Conservation (phyloP, 2,329 filamentous ascomycete species). For the Capronia epimyces region DNA sequence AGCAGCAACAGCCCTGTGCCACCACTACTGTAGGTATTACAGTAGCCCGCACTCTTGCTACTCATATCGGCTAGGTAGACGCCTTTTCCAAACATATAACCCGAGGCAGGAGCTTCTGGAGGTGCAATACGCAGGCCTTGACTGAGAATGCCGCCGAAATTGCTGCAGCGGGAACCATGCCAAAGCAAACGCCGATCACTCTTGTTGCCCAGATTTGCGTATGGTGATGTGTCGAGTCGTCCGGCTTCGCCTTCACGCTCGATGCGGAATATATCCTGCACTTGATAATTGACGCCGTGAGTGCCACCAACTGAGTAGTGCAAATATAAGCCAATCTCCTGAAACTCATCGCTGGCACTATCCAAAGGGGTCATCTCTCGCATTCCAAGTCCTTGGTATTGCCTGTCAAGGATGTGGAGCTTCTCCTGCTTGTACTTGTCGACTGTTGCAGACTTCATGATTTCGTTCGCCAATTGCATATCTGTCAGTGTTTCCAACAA, state of each 20-base stretch:
- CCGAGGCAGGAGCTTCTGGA: slow-evolving; percentile 64
- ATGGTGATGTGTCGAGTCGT: slow-evolving; percentile 58
- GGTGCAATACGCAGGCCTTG: slow-evolving; percentile 88
- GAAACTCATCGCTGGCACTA: slow-evolving; percentile 56
- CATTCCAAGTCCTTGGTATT: slow-evolving; percentile 65
- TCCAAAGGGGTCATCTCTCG: slow-evolving; percentile 70
- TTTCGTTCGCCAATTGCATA: slow-evolving; percentile 74
- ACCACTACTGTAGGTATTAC: slow-evolving; percentile 56
- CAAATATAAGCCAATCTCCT: slow-evolving; percentile 62
- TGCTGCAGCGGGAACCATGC: slow-evolving; percentile 79
- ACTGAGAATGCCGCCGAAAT: slow-evolving; percentile 79
- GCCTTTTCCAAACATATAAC: slow-evolving; percentile 88
- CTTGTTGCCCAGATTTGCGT: slow-evolving; percentile 48
- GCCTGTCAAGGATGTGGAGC: slow-evolving; percentile 63
- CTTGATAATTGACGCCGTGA: slow-evolving; percentile 49
- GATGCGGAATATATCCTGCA: slow-evolving; percentile 77
- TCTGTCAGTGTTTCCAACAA: slow-evolving; percentile 64
- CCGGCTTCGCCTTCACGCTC: slow-evolving; percentile 66
- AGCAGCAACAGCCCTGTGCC: slow-evolving; percentile 69
- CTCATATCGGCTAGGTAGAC: slow-evolving; percentile 84
- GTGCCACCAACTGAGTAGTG: slow-evolving; percentile 60
- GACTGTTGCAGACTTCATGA: slow-evolving; percentile 59
- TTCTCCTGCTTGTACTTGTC: slow-evolving; percentile 44
- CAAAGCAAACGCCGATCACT: slow-evolving; percentile 69
- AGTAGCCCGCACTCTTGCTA: slow-evolving; percentile 77